These are phyloP conservation scores for Fomitopsis schrenkii DNA, from an alignment of 1,284 basidiomycete species.

Conservation along the genomic window DNA sequence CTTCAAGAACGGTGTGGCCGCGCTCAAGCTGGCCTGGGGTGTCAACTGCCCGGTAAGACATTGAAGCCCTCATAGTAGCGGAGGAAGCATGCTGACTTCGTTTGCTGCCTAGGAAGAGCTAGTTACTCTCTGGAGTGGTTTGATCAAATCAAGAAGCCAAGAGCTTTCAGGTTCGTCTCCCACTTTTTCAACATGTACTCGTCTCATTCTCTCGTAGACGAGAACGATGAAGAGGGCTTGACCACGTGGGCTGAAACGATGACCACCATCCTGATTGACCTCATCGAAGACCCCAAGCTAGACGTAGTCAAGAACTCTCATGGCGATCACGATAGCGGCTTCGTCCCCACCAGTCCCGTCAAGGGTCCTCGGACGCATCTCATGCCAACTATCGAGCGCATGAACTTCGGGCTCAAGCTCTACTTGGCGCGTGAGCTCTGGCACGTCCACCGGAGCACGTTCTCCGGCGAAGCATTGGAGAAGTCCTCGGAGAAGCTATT, in stretches of 20 bases:
- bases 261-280: conserved; percentile 39
- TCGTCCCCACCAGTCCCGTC: conserved; percentile 15
- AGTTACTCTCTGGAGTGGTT: conserved; percentile 36
- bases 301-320: conserved; percentile 36
- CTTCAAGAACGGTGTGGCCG: conserved; percentile 50
- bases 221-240: conserved; percentile 27
- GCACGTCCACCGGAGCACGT: conserved; percentile 40
- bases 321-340: conserved; percentile 13
- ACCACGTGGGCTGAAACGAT: conserved; percentile 38
- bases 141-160: conserved; percentile 32
- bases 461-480: conserved; percentile 7
- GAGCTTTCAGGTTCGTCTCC: conserved; percentile 14
- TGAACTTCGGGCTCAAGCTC: conserved; percentile 45
- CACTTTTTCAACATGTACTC: background rate
- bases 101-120: conserved; percentile 29
- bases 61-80: conserved; percentile 3
- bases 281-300: conserved; percentile 50
- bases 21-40: conserved; percentile 37
- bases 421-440: conserved; percentile 52
- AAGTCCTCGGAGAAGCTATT: conserved; percentile 42
- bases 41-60: conserved; percentile 37
- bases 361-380: conserved; percentile 7
- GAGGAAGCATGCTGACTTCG: conserved; percentile 2
- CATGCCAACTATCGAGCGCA: conserved; percentile 22
- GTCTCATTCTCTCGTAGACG: conserved; percentile 23